Evolutionary conservation across 1,284 basidiomycete species (phyloP), one percentile per base, ranked within the genome.

Genomic region (Rhodotorula sp.): DNA sequence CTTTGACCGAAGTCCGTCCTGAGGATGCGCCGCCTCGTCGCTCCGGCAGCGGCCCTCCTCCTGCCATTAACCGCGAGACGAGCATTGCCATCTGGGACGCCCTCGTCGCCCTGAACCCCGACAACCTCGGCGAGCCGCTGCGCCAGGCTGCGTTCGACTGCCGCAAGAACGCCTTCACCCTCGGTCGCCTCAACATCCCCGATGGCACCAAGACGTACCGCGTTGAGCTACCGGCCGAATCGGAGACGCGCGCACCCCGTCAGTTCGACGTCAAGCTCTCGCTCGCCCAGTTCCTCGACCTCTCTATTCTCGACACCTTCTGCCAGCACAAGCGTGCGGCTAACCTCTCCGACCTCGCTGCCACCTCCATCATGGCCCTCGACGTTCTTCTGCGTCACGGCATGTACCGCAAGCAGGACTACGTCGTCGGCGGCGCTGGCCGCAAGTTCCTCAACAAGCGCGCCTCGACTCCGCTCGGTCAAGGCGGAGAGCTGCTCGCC

Each of bases 341-440:
- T 11, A 64, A 60, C 37, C 2, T 63, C 20, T 31, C 37, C 0
- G 67, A 72, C 53, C 48, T 50, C n/a, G 65, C 57, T 2, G 64
- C 70, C n/a, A 59, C 58, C 26, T 67, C 68, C 4, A 69, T 69
- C 55, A 69, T 69, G 67, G 65, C 59, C 0, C 59, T 72, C 57
- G 68, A 72, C 57, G 63, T 69, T 31, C 65, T 72, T n/a, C 40
- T 72, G 20, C 59, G 71, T 28, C 71, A 72, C 65, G 50, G 60
- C 16, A 51, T 57, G n/a, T 62, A 58, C 50, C 56, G 61, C 46
- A 34, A 54, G 34, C 44, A 58, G 13, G 44, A 64, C n/a, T 52
- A 26, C 44, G 52, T 68, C 54, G 31, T 55, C 37, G 65, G 60
- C 22, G 71, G 47, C 16, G 59, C 51, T n/a, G 71, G 71, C 2